Evolutionary conservation across 1,284 basidiomycete genomes (phyloP).

Genomic region (Cryptococcus sp.): DNA sequence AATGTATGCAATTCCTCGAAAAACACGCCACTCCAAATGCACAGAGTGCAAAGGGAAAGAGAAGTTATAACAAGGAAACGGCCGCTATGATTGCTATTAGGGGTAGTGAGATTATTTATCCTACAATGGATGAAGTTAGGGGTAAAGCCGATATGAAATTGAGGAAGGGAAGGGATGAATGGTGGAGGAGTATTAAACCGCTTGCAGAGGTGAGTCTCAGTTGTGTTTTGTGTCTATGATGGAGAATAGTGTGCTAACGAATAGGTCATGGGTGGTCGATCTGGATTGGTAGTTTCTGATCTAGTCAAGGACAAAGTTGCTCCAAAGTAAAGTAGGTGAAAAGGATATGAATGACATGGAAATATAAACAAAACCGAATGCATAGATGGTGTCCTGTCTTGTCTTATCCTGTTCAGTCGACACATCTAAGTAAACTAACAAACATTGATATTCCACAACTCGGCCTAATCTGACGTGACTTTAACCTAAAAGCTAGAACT

Average conservation of each 20-base stretch:
- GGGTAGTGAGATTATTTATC: slow-evolving; percentile 71
- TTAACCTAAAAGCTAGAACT: neutral
- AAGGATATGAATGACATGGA: neutral
- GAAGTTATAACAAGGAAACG: slow-evolving; percentile 46
- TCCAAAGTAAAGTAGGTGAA: slow-evolving; percentile 2
- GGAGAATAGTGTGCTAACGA: neutral
- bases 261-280: slow-evolving; percentile 49
- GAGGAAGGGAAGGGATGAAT: slow-evolving; percentile 70
- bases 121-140: slow-evolving; percentile 77
- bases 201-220: slow-evolving; percentile 62
- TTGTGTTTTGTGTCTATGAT: neutral
- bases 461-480: neutral
- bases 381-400: slow-evolving; percentile 3
- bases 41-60: slow-evolving; percentile 19
- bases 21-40: slow-evolving; percentile 58
- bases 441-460: neutral
- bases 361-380: slow-evolving; percentile 1
- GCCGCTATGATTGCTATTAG: slow-evolving; percentile 91
- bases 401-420: neutral
- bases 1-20: slow-evolving; percentile 93
- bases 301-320: neutral
- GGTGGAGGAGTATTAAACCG: slow-evolving; percentile 73
- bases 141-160: slow-evolving; percentile 85
- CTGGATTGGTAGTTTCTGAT: slow-evolving; percentile 27
- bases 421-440: neutral